Evolutionary conservation across 768 basidiomycete genomes (phyloP).

Genomic region (Ramaria rubella): DNA sequence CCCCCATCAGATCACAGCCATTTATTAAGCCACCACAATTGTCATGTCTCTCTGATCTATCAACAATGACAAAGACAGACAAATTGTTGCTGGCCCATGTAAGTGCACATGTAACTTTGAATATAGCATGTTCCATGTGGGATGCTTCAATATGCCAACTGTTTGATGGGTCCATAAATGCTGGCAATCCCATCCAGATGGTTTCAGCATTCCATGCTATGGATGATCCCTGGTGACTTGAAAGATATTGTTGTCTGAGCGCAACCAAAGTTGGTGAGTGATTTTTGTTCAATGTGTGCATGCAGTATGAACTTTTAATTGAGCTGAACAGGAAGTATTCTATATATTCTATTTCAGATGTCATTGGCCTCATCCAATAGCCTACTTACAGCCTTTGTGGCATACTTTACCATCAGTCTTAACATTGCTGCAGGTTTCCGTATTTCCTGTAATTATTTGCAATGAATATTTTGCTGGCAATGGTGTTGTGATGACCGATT

Average conservation of each 20-base stretch:
- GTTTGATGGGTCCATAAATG: constrained; percentile 60
- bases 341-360: constrained; percentile 45
- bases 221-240: constrained; percentile 68
- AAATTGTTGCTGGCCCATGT: constrained; percentile 86
- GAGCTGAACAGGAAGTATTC: background rate
- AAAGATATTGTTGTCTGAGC: constrained; percentile 77
- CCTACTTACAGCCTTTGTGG: constrained; percentile 78
- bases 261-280: constrained; percentile 67
- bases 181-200: constrained; percentile 72
- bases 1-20: background rate
- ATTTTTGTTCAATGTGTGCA: background rate
- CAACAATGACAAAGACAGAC: constrained; percentile 91
- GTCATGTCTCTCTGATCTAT: constrained; percentile 89
- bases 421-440: constrained; percentile 88
- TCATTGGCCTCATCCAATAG: constrained; percentile 85
- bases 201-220: constrained; percentile 89
- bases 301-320: background rate
- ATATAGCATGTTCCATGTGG: background rate
- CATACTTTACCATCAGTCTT: constrained; percentile 68
- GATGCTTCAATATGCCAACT: constrained; percentile 63
- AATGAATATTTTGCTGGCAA: too few relatives aligned
- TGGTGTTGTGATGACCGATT: too few relatives aligned
- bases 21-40: constrained; percentile 48
- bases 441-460: too few relatives aligned
- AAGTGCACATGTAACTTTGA: constrained; percentile 19